Evolutionary conservation across 116 monocot genomes (phyloP), one percentile per base, ranked within the genome.

Genomic region (Trichopus zeylanicus): DNA sequence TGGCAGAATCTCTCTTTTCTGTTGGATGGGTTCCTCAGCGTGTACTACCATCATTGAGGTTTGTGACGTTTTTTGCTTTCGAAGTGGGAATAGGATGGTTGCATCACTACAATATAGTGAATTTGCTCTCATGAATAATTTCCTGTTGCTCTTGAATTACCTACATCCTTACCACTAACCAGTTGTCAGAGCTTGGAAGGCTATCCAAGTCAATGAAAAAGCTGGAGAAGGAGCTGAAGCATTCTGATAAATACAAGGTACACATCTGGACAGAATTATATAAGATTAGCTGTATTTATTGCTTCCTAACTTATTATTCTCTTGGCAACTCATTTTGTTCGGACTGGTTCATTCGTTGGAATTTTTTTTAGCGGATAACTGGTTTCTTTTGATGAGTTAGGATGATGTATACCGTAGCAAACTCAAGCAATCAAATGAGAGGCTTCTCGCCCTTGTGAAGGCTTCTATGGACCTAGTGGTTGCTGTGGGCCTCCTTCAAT

Each of bases 21-120:
- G 92, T 67, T 99, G 85, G 80, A 75, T 92, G 79, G 85, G 88
- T 18, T 99, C 92, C 35, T 88, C 88, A 38, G 55, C 68, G 32
- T 99, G 92, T 69, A 83, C 78, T 11, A 75, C 69, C 30, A n/a
- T 92, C 25, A 68, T 92, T 55, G 99, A 92, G 91, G 99, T 99
- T 75, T 31, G 63, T 58, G n/a, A n/a, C 15, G 53, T 38, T 0
- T 6, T 31, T 30, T 30, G 26, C 5, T 47, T 21, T 15, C 11
- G 9, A 4, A 15, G 22, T 25, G n/a, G 48, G 28, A 4, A 18
- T 16, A 18, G n/a, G 20, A 18, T 48, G 13, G 21, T 8, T 22
- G 24, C 23, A 31, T 2, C 29, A 20, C 19, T 51, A 6, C 10
- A 35, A 6, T 6, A 35, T 6, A 10, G 7, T 35, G 34, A 6